Evolutionary conservation across 257 asterid genomes (phyloP).

Genomic region (Solanum bukasovii): DNA sequence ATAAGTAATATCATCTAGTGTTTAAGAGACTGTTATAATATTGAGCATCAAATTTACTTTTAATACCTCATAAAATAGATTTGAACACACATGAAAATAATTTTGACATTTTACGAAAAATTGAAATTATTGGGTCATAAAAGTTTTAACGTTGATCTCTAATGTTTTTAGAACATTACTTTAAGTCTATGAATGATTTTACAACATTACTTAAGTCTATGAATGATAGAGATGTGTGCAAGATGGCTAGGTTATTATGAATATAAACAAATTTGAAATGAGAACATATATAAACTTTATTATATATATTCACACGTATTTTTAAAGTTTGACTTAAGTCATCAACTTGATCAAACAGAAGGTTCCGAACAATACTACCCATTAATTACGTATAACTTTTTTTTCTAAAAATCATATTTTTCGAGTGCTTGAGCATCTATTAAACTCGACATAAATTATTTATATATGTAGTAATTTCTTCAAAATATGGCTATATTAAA

Average conservation of each 20-base stretch:
- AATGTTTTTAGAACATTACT: neutral
- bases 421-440: too few species aligned
- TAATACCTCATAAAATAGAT: neutral
- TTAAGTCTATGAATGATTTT: too few species aligned
- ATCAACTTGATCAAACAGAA: neutral
- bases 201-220: neutral
- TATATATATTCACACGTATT: neutral
- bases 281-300: neutral
- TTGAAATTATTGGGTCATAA: neutral
- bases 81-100: too few species aligned
- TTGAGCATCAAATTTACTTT: neutral
- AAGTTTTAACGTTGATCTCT: neutral
- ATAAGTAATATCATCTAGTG: too few species aligned
- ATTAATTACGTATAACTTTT: too few species aligned
- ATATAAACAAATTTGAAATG: neutral
- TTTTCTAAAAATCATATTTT: neutral
- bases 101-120: too few species aligned
- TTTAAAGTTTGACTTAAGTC: neutral
- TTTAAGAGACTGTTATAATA: neutral
- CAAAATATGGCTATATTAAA: too few species aligned
- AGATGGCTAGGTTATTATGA: neutral
- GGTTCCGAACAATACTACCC: too few species aligned
- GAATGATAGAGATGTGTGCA: neutral
- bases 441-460: too few species aligned
- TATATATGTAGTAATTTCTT: too few species aligned